A percentile compares a stretch with the other conserved stretches of the same genome.
phyloP scores from a whole-genome alignment of 106 monocot species.

The Narthecium ossifragum region DNA sequence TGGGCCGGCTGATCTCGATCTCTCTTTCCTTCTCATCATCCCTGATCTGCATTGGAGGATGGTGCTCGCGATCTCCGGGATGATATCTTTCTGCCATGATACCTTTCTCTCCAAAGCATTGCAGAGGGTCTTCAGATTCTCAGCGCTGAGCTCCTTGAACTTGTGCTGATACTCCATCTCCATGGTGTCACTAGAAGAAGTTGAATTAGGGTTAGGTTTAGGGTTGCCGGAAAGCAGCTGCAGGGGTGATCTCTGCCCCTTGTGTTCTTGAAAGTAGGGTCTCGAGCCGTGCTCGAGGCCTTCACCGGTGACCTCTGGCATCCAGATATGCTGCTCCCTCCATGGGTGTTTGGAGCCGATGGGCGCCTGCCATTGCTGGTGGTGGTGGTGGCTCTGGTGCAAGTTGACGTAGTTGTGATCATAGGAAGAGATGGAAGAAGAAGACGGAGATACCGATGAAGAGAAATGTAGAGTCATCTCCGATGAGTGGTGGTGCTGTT shows the following conservation, averaged over 20 bases:
- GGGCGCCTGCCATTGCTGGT: not conserved
- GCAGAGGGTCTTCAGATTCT: slow-evolving; percentile 74
- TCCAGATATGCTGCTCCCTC: slow-evolving; percentile 22
- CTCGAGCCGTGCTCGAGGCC: not conserved
- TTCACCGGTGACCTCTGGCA: not conserved
- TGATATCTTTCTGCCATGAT: slow-evolving; percentile 57
- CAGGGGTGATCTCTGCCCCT: not conserved
- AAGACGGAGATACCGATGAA: slow-evolving; percentile 29
- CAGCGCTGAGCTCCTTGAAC: slow-evolving; percentile 84
- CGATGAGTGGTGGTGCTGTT: slow-evolving; percentile 18
- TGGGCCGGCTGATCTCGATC: not conserved
- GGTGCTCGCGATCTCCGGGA: slow-evolving; percentile 74
- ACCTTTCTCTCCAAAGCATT: slow-evolving; percentile 58
- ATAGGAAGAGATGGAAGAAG: slow-evolving; percentile 35
- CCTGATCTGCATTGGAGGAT: slow-evolving; percentile 74
- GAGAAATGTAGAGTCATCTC: slow-evolving; percentile 32
- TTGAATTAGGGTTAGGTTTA: slow-evolving; percentile 24
- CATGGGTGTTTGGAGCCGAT: slow-evolving; percentile 12
- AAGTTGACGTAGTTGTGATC: slow-evolving; percentile 13
- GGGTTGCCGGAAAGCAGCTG: slow-evolving; percentile 7
- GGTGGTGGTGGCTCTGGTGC: slow-evolving; percentile 1
- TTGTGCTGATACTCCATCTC: slow-evolving; percentile 24
- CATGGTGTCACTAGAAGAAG: slow-evolving; percentile 46
- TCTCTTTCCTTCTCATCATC: slow-evolving; percentile 49
- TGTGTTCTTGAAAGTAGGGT: not conserved